A percentile compares a stretch with the other conserved stretches of the same genome.
phyloP scores from a whole-genome alignment of 2,329 filamentous ascomycete genomes.

The Verticillium klebahnii region DNA sequence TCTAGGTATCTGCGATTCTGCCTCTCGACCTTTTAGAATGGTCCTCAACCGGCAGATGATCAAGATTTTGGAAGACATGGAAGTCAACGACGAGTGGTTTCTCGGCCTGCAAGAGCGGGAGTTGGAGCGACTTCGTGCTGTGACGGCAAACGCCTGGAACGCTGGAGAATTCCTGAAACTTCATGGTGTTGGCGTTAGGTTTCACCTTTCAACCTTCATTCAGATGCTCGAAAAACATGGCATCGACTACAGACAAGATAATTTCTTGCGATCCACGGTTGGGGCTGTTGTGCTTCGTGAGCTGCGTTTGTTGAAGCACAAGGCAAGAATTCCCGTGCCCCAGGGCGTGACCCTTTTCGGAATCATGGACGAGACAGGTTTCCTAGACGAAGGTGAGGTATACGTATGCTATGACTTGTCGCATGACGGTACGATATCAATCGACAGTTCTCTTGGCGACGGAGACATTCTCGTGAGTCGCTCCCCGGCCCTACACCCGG shows the following conservation, averaged over 20 bases:
- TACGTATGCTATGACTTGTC: slow-evolving; percentile 54
- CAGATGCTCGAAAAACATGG: slow-evolving; percentile 50
- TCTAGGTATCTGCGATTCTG: slow-evolving; percentile 69
- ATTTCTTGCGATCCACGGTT: slow-evolving; percentile 65
- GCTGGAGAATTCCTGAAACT: slow-evolving; percentile 62
- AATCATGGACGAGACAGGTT: slow-evolving; percentile 75
- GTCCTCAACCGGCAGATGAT: slow-evolving; percentile 76
- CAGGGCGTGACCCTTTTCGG: slow-evolving; percentile 75
- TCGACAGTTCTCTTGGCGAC: slow-evolving; percentile 24
- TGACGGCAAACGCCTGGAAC: slow-evolving; percentile 54
- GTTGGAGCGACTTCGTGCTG: slow-evolving; percentile 52
- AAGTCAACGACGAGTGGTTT: slow-evolving; percentile 55
- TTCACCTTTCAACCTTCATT: slow-evolving; percentile 60
- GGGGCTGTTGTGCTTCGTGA: slow-evolving; percentile 68
- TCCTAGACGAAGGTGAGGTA: slow-evolving; percentile 61
- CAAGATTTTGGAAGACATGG: slow-evolving; percentile 81
- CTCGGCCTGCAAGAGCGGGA: slow-evolving; percentile 59
- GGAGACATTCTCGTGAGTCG: slow-evolving; percentile 62
- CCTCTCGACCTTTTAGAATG: slow-evolving; percentile 61
- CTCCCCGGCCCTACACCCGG: slow-evolving; percentile 77
- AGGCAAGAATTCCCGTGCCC: slow-evolving; percentile 66
- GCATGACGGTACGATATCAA: slow-evolving; percentile 6
- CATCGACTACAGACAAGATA: slow-evolving; percentile 62
- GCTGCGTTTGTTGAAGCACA: slow-evolving; percentile 72
- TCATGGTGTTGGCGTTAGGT: slow-evolving; percentile 55